Percentiles rank a stretch among this genome's conserved stretches.
These are phyloP conservation scores for Rutstroemia sydowiana DNA, from an alignment of 2,329 filamentous ascomycete species.

Conservation along the genomic window DNA sequence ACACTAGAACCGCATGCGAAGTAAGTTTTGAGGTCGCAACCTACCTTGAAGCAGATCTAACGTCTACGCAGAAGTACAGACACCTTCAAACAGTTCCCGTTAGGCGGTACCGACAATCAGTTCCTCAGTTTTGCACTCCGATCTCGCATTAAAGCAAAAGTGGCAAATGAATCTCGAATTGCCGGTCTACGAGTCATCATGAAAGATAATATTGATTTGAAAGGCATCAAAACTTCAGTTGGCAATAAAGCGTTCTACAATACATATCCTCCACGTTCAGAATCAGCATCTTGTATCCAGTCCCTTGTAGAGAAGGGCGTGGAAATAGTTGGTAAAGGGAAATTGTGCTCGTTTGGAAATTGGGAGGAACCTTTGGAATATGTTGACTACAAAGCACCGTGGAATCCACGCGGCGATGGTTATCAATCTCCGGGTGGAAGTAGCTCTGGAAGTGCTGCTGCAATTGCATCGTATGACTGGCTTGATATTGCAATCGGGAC, in stretches of 20 bases:
- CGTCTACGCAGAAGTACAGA: not conserved
- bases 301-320: not conserved
- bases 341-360: not conserved
- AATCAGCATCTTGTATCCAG: not conserved
- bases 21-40: not conserved
- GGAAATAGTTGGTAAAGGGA: not conserved
- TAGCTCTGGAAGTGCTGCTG: conserved; percentile 6
- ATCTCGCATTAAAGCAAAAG: not conserved
- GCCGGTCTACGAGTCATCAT: conserved; percentile 52
- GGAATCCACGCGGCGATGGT: conserved; percentile 7
- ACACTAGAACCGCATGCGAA: not conserved
- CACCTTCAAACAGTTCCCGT: not conserved
- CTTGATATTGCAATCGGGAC: conserved; percentile 3
- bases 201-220: conserved; percentile 46
- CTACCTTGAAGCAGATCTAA: not conserved
- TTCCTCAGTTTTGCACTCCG: not conserved
- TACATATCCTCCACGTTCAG: conserved; percentile 16
- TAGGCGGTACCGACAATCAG: not conserved
- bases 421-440: not conserved
- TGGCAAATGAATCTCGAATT: conserved; percentile 34
- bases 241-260: conserved; percentile 5
- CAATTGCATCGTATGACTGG: conserved; percentile 2
- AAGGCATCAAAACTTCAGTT: not conserved
- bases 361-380: not conserved
- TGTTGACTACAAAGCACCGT: conserved; percentile 5